A percentile compares a stretch with the other conserved stretches of the same genome.
Conservation (phyloP, 2,329 filamentous ascomycete species). For the Ceratocystis huliohia region DNA sequence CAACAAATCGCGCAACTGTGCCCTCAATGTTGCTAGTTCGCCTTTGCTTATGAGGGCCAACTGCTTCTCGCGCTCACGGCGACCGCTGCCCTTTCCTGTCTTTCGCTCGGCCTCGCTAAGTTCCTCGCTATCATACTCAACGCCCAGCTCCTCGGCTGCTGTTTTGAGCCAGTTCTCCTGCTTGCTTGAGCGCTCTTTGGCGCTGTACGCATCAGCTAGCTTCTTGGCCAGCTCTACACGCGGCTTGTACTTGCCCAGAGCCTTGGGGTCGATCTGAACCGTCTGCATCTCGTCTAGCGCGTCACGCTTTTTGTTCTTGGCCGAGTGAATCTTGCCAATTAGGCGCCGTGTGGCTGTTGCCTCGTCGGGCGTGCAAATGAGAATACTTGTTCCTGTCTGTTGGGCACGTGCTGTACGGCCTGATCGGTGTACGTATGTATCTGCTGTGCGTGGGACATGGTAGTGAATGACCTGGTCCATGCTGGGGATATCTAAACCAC, state of each 20-base stretch:
- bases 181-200: constrained; percentile 74
- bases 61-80: constrained; percentile 63
- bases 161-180: constrained; percentile 74
- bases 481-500: constrained; percentile 82
- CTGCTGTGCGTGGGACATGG: constrained; percentile 80
- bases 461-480: constrained; percentile 91
- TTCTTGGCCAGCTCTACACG: constrained; percentile 72
- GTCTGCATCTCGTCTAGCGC: constrained; percentile 46
- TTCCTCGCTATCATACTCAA: constrained; percentile 86
- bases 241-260: constrained; percentile 63
- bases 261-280: constrained; percentile 67
- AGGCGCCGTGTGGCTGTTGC: constrained; percentile 72
- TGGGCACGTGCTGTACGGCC: constrained; percentile 83
- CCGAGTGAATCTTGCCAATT: constrained; percentile 73
- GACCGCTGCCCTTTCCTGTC: constrained; percentile 56
- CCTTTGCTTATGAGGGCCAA: constrained; percentile 55
- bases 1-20: constrained; percentile 59
- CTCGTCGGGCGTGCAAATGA: constrained; percentile 86
- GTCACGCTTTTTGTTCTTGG: constrained; percentile 46
- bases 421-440: constrained; percentile 90
- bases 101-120: constrained; percentile 67
- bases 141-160: constrained; percentile 82
- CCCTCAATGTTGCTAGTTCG: constrained; percentile 57
- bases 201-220: constrained; percentile 68
- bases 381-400: constrained; percentile 63